Percentiles rank a stretch among this genome's conserved stretches.
Evolutionary conservation across 176 grass and related monocot species (phyloP).

Genomic region (Chrysopogon serrulatus): DNA sequence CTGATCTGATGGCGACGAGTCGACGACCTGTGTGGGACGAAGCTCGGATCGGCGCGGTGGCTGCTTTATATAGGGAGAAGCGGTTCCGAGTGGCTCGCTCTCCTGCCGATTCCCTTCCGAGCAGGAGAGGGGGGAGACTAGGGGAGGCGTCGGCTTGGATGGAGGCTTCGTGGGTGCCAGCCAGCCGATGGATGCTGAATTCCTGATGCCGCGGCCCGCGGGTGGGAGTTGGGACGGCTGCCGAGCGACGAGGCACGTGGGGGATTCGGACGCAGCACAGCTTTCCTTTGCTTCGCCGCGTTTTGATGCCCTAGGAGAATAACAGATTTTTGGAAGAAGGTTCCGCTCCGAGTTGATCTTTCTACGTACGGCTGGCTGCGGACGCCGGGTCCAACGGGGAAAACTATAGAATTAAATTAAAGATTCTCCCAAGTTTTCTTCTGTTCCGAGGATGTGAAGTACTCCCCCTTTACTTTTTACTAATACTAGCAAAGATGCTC

Average conservation of each 20-base stretch:
- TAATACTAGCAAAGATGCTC: no score
- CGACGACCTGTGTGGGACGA: background rate
- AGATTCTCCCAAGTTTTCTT: background rate
- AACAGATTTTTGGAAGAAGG: background rate
- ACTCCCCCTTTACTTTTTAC: no score
- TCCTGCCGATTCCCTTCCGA: background rate
- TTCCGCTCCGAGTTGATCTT: background rate
- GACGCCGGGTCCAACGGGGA: background rate
- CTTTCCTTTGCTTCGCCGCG: slow-evolving; percentile 17
- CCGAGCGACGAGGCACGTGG: background rate
- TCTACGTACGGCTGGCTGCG: background rate
- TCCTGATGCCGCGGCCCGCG: background rate
- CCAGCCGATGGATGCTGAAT: background rate
- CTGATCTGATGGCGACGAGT: background rate
- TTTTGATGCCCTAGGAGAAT: background rate
- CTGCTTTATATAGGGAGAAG: background rate
- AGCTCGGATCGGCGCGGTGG: background rate
- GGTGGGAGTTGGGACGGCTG: background rate
- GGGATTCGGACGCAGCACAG: background rate
- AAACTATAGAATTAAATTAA: background rate
- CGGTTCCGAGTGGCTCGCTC: background rate
- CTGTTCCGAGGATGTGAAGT: background rate
- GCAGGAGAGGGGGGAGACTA: background rate
- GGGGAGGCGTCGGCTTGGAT: background rate
- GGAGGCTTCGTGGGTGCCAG: background rate